These are phyloP conservation scores for Wallacemonas sp. DNA, from an alignment of 208 protist species.

Conservation along the genomic window DNA sequence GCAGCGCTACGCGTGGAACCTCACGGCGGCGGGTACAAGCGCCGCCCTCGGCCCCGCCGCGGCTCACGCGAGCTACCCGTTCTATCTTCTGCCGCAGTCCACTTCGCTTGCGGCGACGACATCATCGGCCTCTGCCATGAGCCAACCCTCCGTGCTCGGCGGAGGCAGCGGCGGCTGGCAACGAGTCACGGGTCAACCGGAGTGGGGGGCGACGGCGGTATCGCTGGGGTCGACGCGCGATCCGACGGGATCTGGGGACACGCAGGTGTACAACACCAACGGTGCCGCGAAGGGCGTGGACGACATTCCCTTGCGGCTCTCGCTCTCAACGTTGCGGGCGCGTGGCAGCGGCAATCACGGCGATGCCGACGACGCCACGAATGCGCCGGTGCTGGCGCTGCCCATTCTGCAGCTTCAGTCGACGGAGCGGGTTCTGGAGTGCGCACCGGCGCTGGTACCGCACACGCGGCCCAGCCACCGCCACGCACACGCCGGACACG, in stretches of 20 bases:
- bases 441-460: background rate
- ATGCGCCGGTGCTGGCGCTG: background rate
- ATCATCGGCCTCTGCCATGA: background rate
- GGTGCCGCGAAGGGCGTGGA: slow-evolving; percentile 26
- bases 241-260: background rate
- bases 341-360: background rate
- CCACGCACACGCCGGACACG: background rate
- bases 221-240: background rate
- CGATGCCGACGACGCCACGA: background rate
- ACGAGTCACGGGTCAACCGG: background rate
- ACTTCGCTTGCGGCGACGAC: background rate
- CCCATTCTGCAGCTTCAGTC: background rate
- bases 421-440: background rate
- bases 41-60: background rate
- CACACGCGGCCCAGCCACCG: background rate
- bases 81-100: slow-evolving; percentile 7
- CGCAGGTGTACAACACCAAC: slow-evolving; percentile 13
- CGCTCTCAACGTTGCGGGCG: background rate
- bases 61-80: background rate
- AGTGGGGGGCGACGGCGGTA: background rate
- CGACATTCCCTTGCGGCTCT: slow-evolving; percentile 9
- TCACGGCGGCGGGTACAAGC: background rate
- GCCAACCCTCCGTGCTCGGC: background rate
- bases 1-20: background rate
- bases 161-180: background rate